Conservation (phyloP, 2,329 filamentous ascomycete species). For the Beauveria rudraprayagi region DNA sequence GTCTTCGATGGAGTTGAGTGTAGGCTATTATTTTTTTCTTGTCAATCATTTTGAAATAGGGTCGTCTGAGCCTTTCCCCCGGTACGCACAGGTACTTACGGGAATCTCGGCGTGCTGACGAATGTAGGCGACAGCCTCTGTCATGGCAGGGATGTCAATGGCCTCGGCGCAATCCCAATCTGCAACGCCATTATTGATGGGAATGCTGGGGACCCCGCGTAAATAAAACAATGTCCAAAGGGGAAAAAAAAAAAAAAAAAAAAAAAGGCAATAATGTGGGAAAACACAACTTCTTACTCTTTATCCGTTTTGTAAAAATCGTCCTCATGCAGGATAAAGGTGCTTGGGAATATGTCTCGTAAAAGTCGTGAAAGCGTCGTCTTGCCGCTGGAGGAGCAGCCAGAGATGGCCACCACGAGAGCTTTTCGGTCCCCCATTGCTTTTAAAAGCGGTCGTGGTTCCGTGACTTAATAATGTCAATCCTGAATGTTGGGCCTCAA, state of each 20-base stretch:
- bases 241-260: no score
- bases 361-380: slow-evolving; percentile 84
- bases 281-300: slow-evolving; percentile 39
- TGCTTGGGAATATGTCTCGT: slow-evolving; percentile 67
- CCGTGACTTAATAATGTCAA: not conserved
- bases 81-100: slow-evolving; percentile 31
- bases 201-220: slow-evolving; percentile 25
- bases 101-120: slow-evolving; percentile 57
- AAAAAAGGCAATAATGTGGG: no score
- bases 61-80: no score
- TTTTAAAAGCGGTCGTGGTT: no score
- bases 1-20: slow-evolving; percentile 41
- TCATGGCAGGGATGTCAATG: slow-evolving; percentile 63
- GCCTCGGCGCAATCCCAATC: slow-evolving; percentile 91
- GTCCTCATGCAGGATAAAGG: slow-evolving; percentile 87
- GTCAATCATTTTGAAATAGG: not conserved
- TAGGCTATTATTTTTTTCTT: slow-evolving; percentile 17
- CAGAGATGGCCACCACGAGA: slow-evolving; percentile 73
- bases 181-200: slow-evolving; percentile 51
- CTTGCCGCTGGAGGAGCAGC: slow-evolving; percentile 88
- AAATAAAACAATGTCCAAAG: no score
- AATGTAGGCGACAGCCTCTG: slow-evolving; percentile 61
- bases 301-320: slow-evolving; percentile 86
- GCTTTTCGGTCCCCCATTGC: slow-evolving; percentile 36
- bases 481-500: not conserved